Evolutionary conservation across 2,329 filamentous ascomycete species (phyloP).

Genomic region (Ophiostoma perfectum): DNA sequence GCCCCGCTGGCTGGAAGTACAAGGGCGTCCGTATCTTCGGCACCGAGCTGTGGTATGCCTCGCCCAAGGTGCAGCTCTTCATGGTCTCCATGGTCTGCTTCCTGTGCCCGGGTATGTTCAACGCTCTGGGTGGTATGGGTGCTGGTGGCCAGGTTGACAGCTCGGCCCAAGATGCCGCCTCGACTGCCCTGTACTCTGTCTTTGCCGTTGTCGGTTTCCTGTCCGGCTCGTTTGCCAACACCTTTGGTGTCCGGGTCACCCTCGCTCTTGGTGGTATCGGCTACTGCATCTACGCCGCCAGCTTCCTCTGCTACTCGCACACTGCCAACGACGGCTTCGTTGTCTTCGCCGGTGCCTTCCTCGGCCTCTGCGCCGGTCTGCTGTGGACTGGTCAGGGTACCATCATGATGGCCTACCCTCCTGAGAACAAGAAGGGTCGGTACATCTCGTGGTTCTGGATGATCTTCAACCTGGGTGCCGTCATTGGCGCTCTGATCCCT

Average conservation of each 20-base stretch:
- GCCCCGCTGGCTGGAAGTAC: slow-evolving; percentile 62
- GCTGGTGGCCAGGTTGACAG: slow-evolving; percentile 29
- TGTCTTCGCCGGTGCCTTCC: slow-evolving; percentile 68
- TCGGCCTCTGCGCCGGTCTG: slow-evolving; percentile 72
- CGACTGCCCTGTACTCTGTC: slow-evolving; percentile 45
- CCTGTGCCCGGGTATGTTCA: slow-evolving; percentile 36
- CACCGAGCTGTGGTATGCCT: slow-evolving; percentile 62
- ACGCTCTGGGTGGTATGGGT: slow-evolving; percentile 30
- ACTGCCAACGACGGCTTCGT: slow-evolving; percentile 63
- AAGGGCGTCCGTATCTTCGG: slow-evolving; percentile 52
- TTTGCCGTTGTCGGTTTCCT: slow-evolving; percentile 60
- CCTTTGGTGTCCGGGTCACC: slow-evolving; percentile 62
- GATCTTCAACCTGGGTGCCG: slow-evolving; percentile 88
- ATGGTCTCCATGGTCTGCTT: slow-evolving; percentile 66
- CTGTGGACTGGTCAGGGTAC: slow-evolving; percentile 79
- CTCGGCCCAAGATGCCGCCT: slow-evolving; percentile 31
- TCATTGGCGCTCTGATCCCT: slow-evolving; percentile 76
- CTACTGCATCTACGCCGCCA: slow-evolving; percentile 68
- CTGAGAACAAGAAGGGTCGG: slow-evolving; percentile 73
- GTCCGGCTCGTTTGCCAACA: slow-evolving; percentile 73
- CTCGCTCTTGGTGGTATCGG: slow-evolving; percentile 69
- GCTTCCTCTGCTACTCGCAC: slow-evolving; percentile 66
- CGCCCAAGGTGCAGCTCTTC: slow-evolving; percentile 64
- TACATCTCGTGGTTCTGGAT: slow-evolving; percentile 93
- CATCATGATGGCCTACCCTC: slow-evolving; percentile 86